Evolutionary conservation across 2,329 filamentous ascomycete genomes (phyloP).

Genomic region (Ustulina deusta): DNA sequence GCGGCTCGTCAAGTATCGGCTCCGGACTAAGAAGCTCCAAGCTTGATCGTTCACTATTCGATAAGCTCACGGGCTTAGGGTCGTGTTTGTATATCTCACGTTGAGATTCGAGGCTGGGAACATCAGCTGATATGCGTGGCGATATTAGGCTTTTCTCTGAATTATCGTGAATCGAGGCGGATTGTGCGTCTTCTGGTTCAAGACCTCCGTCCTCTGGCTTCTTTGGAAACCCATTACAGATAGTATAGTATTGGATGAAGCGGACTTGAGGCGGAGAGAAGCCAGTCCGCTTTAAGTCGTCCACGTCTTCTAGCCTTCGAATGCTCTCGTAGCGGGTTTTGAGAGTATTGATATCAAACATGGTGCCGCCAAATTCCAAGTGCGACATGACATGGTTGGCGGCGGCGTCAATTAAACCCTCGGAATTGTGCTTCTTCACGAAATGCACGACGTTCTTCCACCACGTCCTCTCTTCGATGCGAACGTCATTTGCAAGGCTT

Average conservation of each 20-base stretch:
- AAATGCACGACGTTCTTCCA: constrained; percentile 79
- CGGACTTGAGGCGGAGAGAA: constrained; percentile 68
- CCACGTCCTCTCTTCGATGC: constrained; percentile 75
- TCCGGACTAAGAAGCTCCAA: constrained; percentile 46
- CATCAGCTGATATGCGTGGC: constrained; percentile 60
- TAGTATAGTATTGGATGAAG: constrained; percentile 91
- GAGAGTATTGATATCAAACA: constrained; percentile 80
- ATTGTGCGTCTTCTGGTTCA: constrained; percentile 32
- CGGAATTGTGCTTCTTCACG: constrained; percentile 79
- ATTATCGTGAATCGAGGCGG: constrained; percentile 36
- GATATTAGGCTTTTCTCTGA: constrained; percentile 46
- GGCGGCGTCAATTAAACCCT: constrained; percentile 76
- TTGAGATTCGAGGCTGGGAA: constrained; percentile 42
- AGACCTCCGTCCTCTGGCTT: constrained; percentile 51
- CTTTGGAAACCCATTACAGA: constrained; percentile 80
- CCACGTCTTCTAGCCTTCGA: constrained; percentile 77
- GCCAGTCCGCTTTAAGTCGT: constrained; percentile 60
- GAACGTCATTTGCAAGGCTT: constrained; percentile 79
- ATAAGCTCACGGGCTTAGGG: constrained; percentile 25
- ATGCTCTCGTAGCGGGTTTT: constrained; percentile 77
- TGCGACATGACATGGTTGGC: constrained; percentile 82
- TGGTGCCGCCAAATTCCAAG: constrained; percentile 82
- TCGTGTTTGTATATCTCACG: constrained; percentile 12
- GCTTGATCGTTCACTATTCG: constrained; percentile 40
- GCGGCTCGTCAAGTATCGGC: constrained; percentile 45